Base-by-base conservation (phyloP, 768 basidiomycete genomes). In the Clathrus columnatus region DNA sequence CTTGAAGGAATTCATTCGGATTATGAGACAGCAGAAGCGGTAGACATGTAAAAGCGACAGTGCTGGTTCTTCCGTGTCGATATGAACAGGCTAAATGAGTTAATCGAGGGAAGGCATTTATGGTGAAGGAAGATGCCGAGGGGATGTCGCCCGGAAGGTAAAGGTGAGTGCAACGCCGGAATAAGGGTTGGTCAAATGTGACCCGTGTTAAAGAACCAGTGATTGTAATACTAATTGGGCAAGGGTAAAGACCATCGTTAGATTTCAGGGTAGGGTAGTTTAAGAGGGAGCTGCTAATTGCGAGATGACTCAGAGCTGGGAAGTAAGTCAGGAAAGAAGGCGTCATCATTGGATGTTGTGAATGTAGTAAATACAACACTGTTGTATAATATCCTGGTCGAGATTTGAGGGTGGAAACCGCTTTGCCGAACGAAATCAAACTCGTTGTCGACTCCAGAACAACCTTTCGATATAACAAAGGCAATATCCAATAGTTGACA, bases 41-140 rank as follows among this genome's bases (percentile, higher is more conserved):
- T 14, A 55, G 46, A 27, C 54, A 48, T 23, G 54, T 55, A 26
- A 55, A 27, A 20, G 54, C 54, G 2, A 45, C 48, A 11, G 27
- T 48, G 30, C 54, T 55, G 26, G 21, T 55, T 18, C 29, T 47
- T 32, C 54, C 54, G 26, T 55, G 54, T 46, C 54, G 44, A 20
- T 55, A 55, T 26, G 27, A 43, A 48, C 54, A 55, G 5, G 54
- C 54, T 24, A 55, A 47, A 30, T 55, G 54, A 18, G 54, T 55
- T 26, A 55, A 27, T 17, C 29, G n/a, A 17, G 54, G 54, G 32
- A 55, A 44, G 17, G 29, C 21, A 47, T 55, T 45, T 28, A 30
- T 17, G 5, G 42, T 55, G 30, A 55, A 47, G 27, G 42, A 26
- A 36, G 30, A 55, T 28, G 54, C 45, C 30, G 17, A 16, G 10